These are phyloP conservation scores for Amaranthus cruentus DNA, from an alignment of 148 eudicot genomes.

Conservation along the genomic window DNA sequence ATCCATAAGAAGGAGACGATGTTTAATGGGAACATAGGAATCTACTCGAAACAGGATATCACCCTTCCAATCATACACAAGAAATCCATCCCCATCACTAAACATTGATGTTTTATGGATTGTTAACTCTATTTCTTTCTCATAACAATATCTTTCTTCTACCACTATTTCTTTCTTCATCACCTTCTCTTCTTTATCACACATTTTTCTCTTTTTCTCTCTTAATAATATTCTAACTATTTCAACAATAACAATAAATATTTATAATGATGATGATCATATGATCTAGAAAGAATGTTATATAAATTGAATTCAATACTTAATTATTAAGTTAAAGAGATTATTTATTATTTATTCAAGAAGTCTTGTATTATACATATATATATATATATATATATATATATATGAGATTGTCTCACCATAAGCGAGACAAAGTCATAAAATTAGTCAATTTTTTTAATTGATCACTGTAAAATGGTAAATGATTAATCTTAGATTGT, in stretches of 20 bases:
- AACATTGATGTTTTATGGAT: constrained; percentile 26
- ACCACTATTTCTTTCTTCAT: constrained; percentile 12
- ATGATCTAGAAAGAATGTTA: background rate
- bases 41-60: constrained; percentile 23
- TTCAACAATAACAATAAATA: no score
- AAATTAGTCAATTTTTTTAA: no score
- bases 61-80: constrained; percentile 20
- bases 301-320: background rate
- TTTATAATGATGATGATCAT: background rate
- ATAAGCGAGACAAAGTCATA: no score
- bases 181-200: background rate
- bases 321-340: background rate
- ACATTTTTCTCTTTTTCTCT: background rate
- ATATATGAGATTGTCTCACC: no score
- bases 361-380: no score
- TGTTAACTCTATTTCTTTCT: constrained; percentile 20
- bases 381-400: no score
- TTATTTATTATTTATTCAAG: background rate
- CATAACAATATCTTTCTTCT: constrained; percentile 18
- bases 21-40: background rate
- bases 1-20: constrained; percentile 19
- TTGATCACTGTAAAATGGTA: no score
- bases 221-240: background rate
- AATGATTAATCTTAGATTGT: no score
- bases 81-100: constrained; percentile 25